Evolutionary conservation across 495 filamentous ascomycete species (phyloP), one percentile per base, ranked within the genome.

Genomic region (Geopyxis carbonaria): DNA sequence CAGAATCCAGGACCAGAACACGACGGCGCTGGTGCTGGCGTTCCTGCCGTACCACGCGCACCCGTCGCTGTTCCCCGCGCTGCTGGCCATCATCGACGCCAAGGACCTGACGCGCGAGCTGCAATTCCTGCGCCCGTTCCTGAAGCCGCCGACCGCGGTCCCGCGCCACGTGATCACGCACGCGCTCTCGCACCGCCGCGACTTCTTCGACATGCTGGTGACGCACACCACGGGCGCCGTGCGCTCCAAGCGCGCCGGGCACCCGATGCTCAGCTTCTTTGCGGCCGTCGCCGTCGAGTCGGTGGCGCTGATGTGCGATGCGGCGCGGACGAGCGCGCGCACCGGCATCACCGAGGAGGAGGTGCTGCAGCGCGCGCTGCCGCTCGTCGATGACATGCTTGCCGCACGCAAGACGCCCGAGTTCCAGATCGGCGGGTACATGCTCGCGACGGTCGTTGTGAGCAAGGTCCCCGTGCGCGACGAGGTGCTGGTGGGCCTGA

Each of bases 11-110:
- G 83, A 94, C 53, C 75, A 81, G 53, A 95, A 94, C 54, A 86
- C 83, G 0, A 63, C 68, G 0, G 70, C 66, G 31, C 61, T 89
- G 13, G 60, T 95, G n/a, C 64, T 87, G 33, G 83, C 84, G 6
- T 93, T 95, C 57, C 65, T 99, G 10, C 89, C 91, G 2, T 94
- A 91, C 51, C 83, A 95, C 52, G 74, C 74, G 0, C 75, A 78
- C 13, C 79, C 76, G 2, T 80, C 80, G 2, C 62, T 95, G 2
- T 64, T 99, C 4, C 78, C 81, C 1, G 82, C 93, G 42, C 57
- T 99, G 10, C 82, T 92, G 0, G 57, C 65, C 6, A 67, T 72
- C 19, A 59, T 91, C 5, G 73, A 81, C 0, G 60, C 70, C 18
- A 51, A 48, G 16, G 27, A 38, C 2, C 40, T 56, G 23, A 47